Evolutionary conservation across 164 flowering plant species (phyloP).

Genomic region (Umbellularia californica): DNA sequence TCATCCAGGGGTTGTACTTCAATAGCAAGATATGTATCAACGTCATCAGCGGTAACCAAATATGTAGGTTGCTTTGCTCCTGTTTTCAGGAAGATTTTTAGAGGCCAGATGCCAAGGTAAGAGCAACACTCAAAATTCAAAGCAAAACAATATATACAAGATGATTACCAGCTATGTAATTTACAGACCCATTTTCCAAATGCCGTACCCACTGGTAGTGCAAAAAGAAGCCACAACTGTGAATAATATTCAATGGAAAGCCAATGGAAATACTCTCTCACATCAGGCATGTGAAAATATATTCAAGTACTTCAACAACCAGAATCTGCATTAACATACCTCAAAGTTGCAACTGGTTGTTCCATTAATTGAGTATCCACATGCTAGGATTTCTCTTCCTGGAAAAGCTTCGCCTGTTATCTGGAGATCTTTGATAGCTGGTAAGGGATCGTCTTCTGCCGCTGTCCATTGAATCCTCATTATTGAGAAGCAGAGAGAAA

Average conservation of each 20-base stretch:
- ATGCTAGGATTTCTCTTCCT: slow-evolving; percentile 75
- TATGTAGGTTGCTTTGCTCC: slow-evolving; percentile 96
- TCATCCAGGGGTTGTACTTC: slow-evolving; percentile 97
- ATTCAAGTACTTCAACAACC: neutral
- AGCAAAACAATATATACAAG: neutral
- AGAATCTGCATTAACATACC: slow-evolving; percentile 33
- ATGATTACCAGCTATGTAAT: slow-evolving; percentile 75
- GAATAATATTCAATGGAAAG: slow-evolving; percentile 4
- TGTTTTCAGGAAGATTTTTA: slow-evolving; percentile 19
- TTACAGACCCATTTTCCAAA: slow-evolving; percentile 89
- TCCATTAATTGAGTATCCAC: slow-evolving; percentile 89
- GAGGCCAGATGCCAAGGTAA: neutral
- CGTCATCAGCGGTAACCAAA: slow-evolving; percentile 94
- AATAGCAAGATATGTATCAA: slow-evolving; percentile 80
- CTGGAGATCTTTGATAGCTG: slow-evolving; percentile 83
- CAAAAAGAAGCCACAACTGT: slow-evolving; percentile 7
- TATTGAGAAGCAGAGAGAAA: slow-evolving; percentile 1
- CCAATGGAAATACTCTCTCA: neutral
- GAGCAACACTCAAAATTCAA: neutral
- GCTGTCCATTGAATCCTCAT: slow-evolving; percentile 35
- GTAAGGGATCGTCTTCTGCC: slow-evolving; percentile 92
- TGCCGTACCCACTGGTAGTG: slow-evolving; percentile 82
- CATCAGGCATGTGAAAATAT: neutral
- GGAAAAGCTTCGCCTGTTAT: slow-evolving; percentile 94
- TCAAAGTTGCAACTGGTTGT: slow-evolving; percentile 96